phyloP scores from a whole-genome alignment of 805 yeast genomes.

The Lipomyces oligophaga region DNA sequence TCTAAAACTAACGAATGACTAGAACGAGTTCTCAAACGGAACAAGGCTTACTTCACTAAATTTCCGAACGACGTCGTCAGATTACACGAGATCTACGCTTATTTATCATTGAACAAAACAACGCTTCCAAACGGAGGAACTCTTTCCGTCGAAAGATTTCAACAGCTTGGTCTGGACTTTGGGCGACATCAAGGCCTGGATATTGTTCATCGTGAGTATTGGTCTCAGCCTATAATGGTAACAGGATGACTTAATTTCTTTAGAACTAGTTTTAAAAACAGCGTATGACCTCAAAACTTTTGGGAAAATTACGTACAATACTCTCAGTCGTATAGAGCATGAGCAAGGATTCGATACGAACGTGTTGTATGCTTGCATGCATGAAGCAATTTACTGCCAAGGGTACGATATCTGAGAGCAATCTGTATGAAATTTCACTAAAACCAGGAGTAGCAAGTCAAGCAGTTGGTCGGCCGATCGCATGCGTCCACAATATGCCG shows the following conservation, averaged over 20 bases:
- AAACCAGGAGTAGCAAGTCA: constrained; percentile 21
- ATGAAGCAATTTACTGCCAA: constrained; percentile 56
- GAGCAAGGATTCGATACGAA: constrained; percentile 50
- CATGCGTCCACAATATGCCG: constrained; percentile 33
- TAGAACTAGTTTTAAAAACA: constrained; percentile 42
- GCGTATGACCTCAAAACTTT: constrained; percentile 40
- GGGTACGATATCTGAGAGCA: constrained; percentile 26
- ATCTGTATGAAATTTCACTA: background rate
- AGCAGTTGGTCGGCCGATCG: constrained; percentile 51
- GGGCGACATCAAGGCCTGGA: constrained; percentile 54
- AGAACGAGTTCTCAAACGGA: constrained; percentile 44
- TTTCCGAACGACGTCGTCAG: constrained; percentile 47
- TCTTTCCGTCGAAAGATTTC: constrained; percentile 50
- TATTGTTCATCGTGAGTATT: constrained; percentile 39
- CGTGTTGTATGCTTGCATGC: constrained; percentile 52
- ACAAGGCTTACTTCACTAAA: constrained; percentile 46
- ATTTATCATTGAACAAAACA: constrained; percentile 34
- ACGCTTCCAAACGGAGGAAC: constrained; percentile 51
- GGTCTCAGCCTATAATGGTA: no score
- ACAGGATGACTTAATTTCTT: no score
- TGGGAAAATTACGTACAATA: constrained; percentile 42
- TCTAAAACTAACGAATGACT: background rate
- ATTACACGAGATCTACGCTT: constrained; percentile 33
- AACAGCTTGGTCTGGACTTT: constrained; percentile 49
- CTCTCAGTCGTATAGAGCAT: constrained; percentile 39